A percentile compares a stretch with the other conserved stretches of the same genome.
Conservation (phyloP, 768 basidiomycete genomes). For the Mycena albidolilacea region DNA sequence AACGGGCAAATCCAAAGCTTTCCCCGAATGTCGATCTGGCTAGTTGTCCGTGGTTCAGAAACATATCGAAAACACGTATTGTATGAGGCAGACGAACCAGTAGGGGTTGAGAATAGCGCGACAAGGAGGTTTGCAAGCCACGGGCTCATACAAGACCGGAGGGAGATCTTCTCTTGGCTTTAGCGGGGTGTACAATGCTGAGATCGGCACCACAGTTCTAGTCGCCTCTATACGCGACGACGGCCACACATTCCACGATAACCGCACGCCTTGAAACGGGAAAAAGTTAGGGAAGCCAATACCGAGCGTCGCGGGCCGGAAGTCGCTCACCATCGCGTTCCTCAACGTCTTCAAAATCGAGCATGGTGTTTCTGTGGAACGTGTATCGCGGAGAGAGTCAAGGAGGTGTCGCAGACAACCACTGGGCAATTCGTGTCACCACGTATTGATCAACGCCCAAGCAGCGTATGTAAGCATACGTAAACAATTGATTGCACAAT, state of each 20-base stretch:
- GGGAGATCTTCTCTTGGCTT: slow-evolving; percentile 96
- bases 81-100: slow-evolving; percentile 72
- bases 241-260: slow-evolving; percentile 99
- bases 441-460: slow-evolving; percentile 25
- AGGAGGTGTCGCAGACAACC: slow-evolving; percentile 58
- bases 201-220: slow-evolving; percentile 96
- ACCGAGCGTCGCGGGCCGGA: slow-evolving; percentile 3
- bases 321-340: slow-evolving; percentile 89
- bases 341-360: slow-evolving; percentile 97
- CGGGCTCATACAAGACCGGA: slow-evolving; percentile 97
- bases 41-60: slow-evolving; percentile 48
- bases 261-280: slow-evolving; percentile 79
- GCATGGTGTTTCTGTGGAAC: slow-evolving; percentile 58
- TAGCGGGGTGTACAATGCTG: slow-evolving; percentile 96
- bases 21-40: slow-evolving; percentile 98
- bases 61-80: slow-evolving; percentile 13
- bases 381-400: slow-evolving; percentile 49
- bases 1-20: slow-evolving; percentile 99
- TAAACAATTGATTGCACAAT: not conserved
- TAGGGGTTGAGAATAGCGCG: slow-evolving; percentile 98
- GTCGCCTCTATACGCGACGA: slow-evolving; percentile 98
- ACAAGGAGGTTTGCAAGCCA: slow-evolving; percentile 98
- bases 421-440: slow-evolving; percentile 27
- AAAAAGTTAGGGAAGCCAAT: not conserved
- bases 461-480: not conserved